Conservation (phyloP, 805 yeast species). For the Kuraishia hungarica region DNA sequence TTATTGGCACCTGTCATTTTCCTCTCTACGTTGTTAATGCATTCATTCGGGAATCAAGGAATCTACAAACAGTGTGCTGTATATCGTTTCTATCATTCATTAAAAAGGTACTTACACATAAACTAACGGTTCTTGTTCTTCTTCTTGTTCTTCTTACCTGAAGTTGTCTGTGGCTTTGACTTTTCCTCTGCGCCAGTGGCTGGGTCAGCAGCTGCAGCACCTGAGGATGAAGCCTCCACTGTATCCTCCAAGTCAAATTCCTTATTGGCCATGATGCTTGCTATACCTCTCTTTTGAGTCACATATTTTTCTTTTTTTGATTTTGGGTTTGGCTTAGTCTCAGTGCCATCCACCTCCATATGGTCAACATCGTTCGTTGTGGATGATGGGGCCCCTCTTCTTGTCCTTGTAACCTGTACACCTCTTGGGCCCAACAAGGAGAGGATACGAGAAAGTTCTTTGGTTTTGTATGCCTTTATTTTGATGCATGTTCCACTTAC, state of each 20-base stretch:
- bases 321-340: background rate
- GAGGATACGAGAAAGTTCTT: conserved; percentile 67
- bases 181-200: background rate
- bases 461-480: conserved; percentile 49
- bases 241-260: conserved; percentile 2
- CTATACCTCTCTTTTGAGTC: conserved; percentile 3
- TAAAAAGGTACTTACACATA: background rate
- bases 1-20: no score
- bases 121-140: conserved; percentile 7
- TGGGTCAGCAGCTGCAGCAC: background rate
- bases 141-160: conserved; percentile 6
- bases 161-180: conserved; percentile 1
- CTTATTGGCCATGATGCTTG: conserved; percentile 4
- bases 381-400: background rate
- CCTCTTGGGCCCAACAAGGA: conserved; percentile 66
- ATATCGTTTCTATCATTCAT: background rate
- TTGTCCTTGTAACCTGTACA: conserved; percentile 1
- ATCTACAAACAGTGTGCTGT: background rate
- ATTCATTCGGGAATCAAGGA: no score
- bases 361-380: background rate
- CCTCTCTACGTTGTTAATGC: background rate
- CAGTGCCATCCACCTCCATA: background rate
- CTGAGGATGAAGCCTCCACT: background rate
- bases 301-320: background rate
- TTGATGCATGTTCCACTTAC: conserved; percentile 39